Percentiles rank a stretch among this genome's conserved stretches.
Evolutionary conservation across 2,329 filamentous ascomycete genomes (phyloP).

Genomic region (Juglanconis oblonga): DNA sequence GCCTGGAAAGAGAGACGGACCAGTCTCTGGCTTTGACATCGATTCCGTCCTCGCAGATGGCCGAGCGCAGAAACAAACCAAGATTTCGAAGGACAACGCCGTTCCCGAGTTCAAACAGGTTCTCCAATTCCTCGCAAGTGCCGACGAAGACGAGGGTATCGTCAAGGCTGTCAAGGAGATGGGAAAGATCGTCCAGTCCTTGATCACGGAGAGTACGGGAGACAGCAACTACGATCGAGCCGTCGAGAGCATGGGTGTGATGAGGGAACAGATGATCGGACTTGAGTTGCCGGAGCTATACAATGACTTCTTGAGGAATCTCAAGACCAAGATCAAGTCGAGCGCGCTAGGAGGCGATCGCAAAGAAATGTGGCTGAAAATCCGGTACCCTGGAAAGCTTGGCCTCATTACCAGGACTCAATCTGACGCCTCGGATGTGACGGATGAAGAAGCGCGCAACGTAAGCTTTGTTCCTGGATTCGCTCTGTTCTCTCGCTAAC

Average conservation of each 20-base stretch:
- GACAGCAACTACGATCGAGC: constrained; percentile 72
- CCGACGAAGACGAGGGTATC: constrained; percentile 59
- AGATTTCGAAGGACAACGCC: constrained; percentile 64
- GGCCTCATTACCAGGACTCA: constrained; percentile 68
- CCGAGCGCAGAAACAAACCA: constrained; percentile 19
- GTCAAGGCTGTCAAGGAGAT: constrained; percentile 72
- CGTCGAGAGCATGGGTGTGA: constrained; percentile 70
- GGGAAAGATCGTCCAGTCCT: constrained; percentile 63
- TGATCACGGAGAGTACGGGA: constrained; percentile 71
- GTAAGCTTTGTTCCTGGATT: constrained; percentile 29
- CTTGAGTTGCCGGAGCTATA: constrained; percentile 74
- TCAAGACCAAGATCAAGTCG: constrained; percentile 71
- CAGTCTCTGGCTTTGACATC: constrained; percentile 85
- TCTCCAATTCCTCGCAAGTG: constrained; percentile 40
- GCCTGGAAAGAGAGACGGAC: constrained; percentile 55
- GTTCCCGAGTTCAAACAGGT: constrained; percentile 89
- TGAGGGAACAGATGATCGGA: constrained; percentile 73
- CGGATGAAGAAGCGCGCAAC: constrained; percentile 67
- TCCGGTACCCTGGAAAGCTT: constrained; percentile 60
- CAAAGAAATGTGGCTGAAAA: constrained; percentile 76
- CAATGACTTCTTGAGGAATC: constrained; percentile 66
- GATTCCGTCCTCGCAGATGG: constrained; percentile 66
- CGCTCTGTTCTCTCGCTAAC: not conserved
- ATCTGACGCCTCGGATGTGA: constrained; percentile 63
- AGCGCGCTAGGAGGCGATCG: constrained; percentile 74